phyloP scores from a whole-genome alignment of 2,329 filamentous ascomycete species.

The Anisogramma anomala region DNA sequence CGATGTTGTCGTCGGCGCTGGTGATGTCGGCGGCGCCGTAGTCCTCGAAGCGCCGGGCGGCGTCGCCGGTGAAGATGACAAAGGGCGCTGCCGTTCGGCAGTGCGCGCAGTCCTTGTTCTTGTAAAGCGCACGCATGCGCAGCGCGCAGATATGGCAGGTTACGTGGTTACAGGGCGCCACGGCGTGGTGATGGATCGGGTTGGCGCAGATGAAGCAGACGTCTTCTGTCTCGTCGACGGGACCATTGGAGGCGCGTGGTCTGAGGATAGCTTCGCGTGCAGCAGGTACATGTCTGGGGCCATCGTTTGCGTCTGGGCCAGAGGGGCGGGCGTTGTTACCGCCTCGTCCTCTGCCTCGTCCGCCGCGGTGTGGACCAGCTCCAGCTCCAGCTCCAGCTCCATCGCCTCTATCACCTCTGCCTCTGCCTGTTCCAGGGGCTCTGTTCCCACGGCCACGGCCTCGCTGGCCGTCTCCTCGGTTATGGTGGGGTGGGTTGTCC shows the following conservation, averaged over 20 bases:
- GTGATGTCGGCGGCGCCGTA: slow-evolving; percentile 63
- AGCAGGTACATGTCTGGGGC: slow-evolving; percentile 5
- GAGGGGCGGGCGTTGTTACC: slow-evolving; percentile 13
- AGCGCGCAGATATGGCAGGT: slow-evolving; percentile 95
- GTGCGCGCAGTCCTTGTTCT: slow-evolving; percentile 92
- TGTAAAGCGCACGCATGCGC: slow-evolving; percentile 85
- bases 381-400: slow-evolving; percentile 13
- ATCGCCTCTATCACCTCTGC: slow-evolving; percentile 23
- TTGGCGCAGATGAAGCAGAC: slow-evolving; percentile 98
- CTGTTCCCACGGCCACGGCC: slow-evolving; percentile 34
- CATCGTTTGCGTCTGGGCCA: slow-evolving; percentile 5
- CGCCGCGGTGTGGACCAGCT: slow-evolving; percentile 25
- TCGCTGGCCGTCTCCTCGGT: slow-evolving; percentile 24
- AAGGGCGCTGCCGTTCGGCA: slow-evolving; percentile 69
- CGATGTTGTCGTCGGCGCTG: slow-evolving; percentile 71
- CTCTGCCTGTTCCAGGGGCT: slow-evolving; percentile 29
- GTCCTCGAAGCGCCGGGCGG: slow-evolving; percentile 73
- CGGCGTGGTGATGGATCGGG: slow-evolving; percentile 71
- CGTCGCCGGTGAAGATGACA: slow-evolving; percentile 86
- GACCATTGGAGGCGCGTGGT: slow-evolving; percentile 7
- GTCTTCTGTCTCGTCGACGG: slow-evolving; percentile 44
- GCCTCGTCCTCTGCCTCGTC: slow-evolving; percentile 24
- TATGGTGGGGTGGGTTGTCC: slow-evolving; percentile 12
- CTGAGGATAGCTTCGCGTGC: slow-evolving; percentile 9
- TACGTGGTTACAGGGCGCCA: slow-evolving; percentile 89